Percentiles rank a stretch among this genome's conserved stretches.
phyloP scores from a whole-genome alignment of 2,329 filamentous ascomycete species.

The Cladorrhinum sp. region DNA sequence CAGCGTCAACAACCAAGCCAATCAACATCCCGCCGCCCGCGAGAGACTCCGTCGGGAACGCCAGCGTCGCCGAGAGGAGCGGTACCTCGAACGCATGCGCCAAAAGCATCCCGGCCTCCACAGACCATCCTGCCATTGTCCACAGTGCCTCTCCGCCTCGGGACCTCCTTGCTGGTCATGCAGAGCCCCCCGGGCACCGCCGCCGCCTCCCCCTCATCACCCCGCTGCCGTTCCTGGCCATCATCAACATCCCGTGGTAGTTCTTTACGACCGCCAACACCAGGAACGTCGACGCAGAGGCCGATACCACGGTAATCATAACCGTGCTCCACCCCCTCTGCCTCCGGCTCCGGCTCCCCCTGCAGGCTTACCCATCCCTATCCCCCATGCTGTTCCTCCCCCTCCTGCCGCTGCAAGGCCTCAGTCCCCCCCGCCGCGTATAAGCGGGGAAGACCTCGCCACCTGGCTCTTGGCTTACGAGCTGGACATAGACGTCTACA shows the following conservation, averaged over 20 bases:
- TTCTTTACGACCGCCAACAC: slow-evolving; percentile 5
- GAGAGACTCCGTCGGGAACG: slow-evolving; percentile 33
- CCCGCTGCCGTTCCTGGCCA: slow-evolving; percentile 16
- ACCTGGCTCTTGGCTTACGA: slow-evolving; percentile 48
- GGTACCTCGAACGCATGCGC: slow-evolving; percentile 37
- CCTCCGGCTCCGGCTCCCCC: slow-evolving; percentile 18
- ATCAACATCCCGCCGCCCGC: not conserved
- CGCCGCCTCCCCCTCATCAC: slow-evolving; percentile 21
- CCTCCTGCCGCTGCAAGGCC: slow-evolving; percentile 11
- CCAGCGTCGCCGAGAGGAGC: slow-evolving; percentile 35
- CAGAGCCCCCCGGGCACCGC: slow-evolving; percentile 34
- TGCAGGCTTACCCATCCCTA: too few relatives aligned
- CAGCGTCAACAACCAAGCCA: slow-evolving; percentile 30
- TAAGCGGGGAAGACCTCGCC: slow-evolving; percentile 42
- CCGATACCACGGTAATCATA: slow-evolving; percentile 9
- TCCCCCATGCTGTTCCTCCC: slow-evolving; percentile 16
- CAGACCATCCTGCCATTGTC: slow-evolving; percentile 44
- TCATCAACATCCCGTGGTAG: not conserved
- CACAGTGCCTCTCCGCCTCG: slow-evolving; percentile 35
- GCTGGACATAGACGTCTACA: slow-evolving; percentile 48
- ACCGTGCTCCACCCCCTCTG: slow-evolving; percentile 15
- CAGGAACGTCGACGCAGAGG: not conserved
- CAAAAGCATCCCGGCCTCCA: slow-evolving; percentile 46
- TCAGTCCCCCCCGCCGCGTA: slow-evolving; percentile 31
- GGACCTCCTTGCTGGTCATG: slow-evolving; percentile 44